Conservation (phyloP, 225 moss, liverwort and hornwort species). For the Marchantia paleacea region DNA sequence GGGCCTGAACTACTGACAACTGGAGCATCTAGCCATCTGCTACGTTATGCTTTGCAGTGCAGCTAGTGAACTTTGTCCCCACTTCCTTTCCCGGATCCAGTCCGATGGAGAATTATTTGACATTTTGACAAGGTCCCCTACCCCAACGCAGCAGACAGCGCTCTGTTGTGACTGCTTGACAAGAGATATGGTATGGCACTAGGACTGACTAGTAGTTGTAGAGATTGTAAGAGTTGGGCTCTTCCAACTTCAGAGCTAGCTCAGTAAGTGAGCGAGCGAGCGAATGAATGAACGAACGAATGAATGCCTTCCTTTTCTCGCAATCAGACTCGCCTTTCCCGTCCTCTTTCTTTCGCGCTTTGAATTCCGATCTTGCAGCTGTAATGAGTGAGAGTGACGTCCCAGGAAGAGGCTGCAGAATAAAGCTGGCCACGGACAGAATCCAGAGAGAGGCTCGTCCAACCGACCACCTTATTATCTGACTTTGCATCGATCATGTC, state of each 20-base stretch:
- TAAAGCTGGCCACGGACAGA: background rate
- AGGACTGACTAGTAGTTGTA: background rate
- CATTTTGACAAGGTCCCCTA: background rate
- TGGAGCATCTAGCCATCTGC: background rate
- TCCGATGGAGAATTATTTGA: background rate
- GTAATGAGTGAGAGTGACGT: conserved; percentile 5
- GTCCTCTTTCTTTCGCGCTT: background rate
- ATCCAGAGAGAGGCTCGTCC: background rate
- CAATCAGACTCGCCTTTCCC: conserved; percentile 7
- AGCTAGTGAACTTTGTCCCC: background rate
- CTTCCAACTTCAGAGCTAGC: no score
- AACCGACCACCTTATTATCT: conserved; percentile 1
- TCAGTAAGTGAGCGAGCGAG: background rate
- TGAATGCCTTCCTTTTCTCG: background rate
- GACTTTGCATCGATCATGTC: background rate
- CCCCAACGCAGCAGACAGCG: background rate
- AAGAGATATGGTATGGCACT: background rate
- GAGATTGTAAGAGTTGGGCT: background rate
- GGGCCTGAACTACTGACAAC: background rate
- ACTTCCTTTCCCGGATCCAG: background rate
- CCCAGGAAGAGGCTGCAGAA: background rate
- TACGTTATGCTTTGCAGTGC: background rate
- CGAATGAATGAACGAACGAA: background rate
- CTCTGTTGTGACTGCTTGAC: background rate
- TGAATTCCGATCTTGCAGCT: background rate